phyloP scores from a whole-genome alignment of 75 land plant genomes.

The Cunninghamia lanceolata region DNA sequence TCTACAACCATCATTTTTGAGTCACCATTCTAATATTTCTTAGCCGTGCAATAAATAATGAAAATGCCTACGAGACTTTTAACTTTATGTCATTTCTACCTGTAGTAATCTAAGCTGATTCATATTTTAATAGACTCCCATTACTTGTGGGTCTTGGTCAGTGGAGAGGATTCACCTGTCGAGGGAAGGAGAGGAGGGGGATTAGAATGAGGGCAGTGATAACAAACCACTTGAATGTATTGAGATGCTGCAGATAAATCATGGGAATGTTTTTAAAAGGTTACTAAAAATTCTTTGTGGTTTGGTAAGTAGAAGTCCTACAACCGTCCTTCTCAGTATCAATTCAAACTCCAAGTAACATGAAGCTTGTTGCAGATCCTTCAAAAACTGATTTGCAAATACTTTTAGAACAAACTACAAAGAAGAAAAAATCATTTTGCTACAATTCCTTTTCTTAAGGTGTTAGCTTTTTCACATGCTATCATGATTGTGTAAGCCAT shows the following conservation, averaged over 20 bases:
- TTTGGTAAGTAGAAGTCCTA: not conserved
- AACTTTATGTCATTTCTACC: not conserved
- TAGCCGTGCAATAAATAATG: not conserved
- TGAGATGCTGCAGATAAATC: not conserved
- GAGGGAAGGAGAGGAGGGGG: too few species aligned
- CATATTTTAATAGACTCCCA: too few species aligned
- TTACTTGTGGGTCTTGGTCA: not conserved
- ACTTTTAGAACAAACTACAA: not conserved
- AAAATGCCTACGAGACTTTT: not conserved
- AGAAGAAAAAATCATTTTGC: not conserved
- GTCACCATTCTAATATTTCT: not conserved
- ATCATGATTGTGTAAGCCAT: not conserved
- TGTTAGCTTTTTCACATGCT: not conserved
- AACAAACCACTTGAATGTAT: not conserved
- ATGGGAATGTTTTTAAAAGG: not conserved
- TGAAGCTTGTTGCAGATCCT: not conserved
- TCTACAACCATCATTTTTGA: not conserved
- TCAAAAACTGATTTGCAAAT: not conserved
- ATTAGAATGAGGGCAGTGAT: too few species aligned
- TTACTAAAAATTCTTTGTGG: not conserved
- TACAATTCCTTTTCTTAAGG: not conserved
- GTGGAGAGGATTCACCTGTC: too few species aligned
- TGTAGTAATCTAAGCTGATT: not conserved
- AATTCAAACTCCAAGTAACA: not conserved
- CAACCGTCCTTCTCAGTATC: not conserved